Conservation (phyloP, 225 moss, liverwort and hornwort genomes). For the Pleurozium schreberi region DNA sequence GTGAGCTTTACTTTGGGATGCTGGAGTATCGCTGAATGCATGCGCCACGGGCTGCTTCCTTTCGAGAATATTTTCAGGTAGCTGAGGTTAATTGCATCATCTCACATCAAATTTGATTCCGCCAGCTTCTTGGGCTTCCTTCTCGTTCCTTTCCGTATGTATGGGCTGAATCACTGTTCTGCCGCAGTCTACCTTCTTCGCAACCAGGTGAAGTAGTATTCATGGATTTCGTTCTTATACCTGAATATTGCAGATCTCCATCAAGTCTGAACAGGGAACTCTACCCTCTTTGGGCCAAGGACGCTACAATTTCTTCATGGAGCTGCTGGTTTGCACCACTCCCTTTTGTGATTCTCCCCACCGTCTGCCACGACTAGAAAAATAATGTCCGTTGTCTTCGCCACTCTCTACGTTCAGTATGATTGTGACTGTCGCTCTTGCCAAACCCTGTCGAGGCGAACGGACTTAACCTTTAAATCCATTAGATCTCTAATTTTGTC, state of each 20-base stretch:
- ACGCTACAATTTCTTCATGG: neutral
- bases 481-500: neutral
- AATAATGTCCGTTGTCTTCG: neutral
- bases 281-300: neutral
- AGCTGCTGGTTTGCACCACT: neutral
- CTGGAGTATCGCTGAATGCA: neutral
- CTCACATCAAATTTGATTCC: neutral
- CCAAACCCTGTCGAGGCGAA: neutral
- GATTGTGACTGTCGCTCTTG: neutral
- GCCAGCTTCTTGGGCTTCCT: neutral
- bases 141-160: neutral
- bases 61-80: neutral
- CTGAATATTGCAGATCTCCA: neutral
- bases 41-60: neutral
- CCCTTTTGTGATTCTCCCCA: no score
- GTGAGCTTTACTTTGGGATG: no score
- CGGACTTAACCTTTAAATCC: neutral
- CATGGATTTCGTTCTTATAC: neutral
- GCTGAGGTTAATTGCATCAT: neutral
- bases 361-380: neutral
- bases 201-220: neutral
- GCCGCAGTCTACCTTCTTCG: neutral
- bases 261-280: neutral
- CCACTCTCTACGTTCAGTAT: neutral
- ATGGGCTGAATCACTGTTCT: neutral